Conservation (phyloP, 1,284 basidiomycete species). For the Irpex sp. region DNA sequence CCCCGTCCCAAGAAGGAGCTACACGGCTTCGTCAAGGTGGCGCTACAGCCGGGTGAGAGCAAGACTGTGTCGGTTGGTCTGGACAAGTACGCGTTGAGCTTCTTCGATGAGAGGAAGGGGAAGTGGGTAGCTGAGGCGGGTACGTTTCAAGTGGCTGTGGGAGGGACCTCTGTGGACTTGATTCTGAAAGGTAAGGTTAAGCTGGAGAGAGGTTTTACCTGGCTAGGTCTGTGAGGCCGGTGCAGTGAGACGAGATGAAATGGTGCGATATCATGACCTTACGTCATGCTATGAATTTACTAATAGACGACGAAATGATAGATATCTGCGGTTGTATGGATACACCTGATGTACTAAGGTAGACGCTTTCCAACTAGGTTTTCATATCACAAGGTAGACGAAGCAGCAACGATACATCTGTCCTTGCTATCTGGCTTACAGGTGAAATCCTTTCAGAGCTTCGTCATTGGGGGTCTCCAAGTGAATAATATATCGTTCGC, state of each 20-base stretch:
- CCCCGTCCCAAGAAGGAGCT: conserved; percentile 52
- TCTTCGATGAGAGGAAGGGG: conserved; percentile 41
- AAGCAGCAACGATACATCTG: no score
- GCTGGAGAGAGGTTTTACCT: conserved; percentile 26
- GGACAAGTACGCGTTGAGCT: conserved; percentile 53
- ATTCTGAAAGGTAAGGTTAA: conserved; percentile 21
- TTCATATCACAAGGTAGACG: no score
- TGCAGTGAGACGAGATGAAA: no score
- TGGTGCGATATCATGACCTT: background rate
- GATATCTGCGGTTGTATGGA: no score
- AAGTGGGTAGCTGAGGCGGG: conserved; percentile 17
- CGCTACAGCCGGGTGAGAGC: conserved; percentile 37
- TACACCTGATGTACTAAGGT: no score
- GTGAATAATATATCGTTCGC: no score
- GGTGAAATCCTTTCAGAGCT: no score
- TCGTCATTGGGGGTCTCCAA: no score
- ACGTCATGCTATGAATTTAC: background rate
- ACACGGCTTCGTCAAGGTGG: conserved; percentile 51
- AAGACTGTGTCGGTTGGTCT: conserved; percentile 38
- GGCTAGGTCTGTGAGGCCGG: conserved; percentile 25
- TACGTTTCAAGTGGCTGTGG: conserved; percentile 26
- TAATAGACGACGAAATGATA: background rate
- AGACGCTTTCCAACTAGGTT: no score
- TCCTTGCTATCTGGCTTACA: no score
- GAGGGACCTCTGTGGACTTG: conserved; percentile 17